phyloP scores from a whole-genome alignment of 768 basidiomycete species.

The Tulasnella calospora region DNA sequence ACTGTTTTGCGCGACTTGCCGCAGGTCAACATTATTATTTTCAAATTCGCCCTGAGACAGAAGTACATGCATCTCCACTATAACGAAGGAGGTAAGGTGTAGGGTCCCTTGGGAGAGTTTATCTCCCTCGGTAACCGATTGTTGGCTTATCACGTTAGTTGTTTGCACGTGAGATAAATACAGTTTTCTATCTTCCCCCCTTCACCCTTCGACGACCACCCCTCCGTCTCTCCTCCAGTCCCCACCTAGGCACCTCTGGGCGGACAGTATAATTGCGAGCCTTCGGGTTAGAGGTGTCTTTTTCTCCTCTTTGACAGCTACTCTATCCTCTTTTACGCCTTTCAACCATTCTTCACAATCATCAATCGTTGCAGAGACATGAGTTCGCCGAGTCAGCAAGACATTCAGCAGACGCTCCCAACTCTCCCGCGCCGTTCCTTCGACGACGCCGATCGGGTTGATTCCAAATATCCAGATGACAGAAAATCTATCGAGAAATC shows the following conservation, averaged over 20 bases:
- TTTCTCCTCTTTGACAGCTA: not conserved
- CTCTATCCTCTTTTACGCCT: not conserved
- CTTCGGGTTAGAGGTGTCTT: slow-evolving; percentile 22
- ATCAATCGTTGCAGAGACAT: not conserved
- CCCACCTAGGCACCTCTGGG: slow-evolving; percentile 25
- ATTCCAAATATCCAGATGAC: slow-evolving; percentile 1
- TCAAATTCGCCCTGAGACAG: not conserved
- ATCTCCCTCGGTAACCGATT: not conserved
- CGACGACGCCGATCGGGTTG: not conserved
- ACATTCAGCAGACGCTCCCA: not conserved
- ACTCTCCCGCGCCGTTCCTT: not conserved
- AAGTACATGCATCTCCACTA: not conserved
- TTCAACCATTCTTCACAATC: not conserved
- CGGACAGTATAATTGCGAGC: slow-evolving; percentile 11
- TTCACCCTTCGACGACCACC: slow-evolving; percentile 1
- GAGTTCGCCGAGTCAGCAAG: slow-evolving; percentile 14
- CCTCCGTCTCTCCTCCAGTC: slow-evolving; percentile 13
- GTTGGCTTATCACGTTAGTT: slow-evolving; percentile 5
- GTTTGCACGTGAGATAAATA: not conserved
- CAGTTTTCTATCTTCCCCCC: not conserved
- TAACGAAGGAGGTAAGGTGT: not conserved
- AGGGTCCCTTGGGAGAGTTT: not conserved
- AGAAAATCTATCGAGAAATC: slow-evolving; percentile 7
- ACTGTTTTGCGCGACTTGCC: not conserved
- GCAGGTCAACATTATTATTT: not conserved